phyloP scores from a whole-genome alignment of 73 alveolate genomes.

The Tetrahymena thermophila region DNA sequence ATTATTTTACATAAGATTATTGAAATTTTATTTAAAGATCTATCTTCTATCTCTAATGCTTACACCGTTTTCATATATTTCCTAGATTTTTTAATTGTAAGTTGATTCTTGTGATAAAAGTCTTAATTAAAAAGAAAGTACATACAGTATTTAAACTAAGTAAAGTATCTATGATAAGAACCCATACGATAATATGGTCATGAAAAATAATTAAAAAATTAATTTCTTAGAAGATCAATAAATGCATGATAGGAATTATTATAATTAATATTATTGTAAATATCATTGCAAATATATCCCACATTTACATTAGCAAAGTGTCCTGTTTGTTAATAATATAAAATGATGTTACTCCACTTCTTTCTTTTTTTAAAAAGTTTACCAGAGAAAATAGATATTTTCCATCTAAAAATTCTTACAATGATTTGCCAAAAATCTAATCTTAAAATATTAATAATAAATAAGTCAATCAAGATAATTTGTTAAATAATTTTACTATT shows the following conservation, averaged over 20 bases:
- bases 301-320: not conserved
- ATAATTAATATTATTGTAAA: not conserved
- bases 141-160: not conserved
- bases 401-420: not conserved
- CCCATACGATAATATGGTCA: not conserved
- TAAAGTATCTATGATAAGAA: not conserved
- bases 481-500: no score
- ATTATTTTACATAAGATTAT: not conserved
- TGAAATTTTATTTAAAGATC: no score
- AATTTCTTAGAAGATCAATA: not conserved
- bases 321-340: not conserved
- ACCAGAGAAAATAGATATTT: not conserved
- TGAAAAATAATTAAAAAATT: not conserved
- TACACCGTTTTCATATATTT: not conserved
- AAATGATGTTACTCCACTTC: not conserved
- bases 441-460: not conserved
- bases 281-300: not conserved
- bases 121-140: no score
- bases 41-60: not conserved
- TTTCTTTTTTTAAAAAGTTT: not conserved
- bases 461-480: no score
- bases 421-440: not conserved
- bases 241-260: not conserved
- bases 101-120: no score
- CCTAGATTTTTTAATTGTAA: not conserved